Percentiles rank a stretch among this genome's conserved stretches.
Evolutionary conservation across 495 filamentous ascomycete species (phyloP).

Genomic region (Neurospora sp.): DNA sequence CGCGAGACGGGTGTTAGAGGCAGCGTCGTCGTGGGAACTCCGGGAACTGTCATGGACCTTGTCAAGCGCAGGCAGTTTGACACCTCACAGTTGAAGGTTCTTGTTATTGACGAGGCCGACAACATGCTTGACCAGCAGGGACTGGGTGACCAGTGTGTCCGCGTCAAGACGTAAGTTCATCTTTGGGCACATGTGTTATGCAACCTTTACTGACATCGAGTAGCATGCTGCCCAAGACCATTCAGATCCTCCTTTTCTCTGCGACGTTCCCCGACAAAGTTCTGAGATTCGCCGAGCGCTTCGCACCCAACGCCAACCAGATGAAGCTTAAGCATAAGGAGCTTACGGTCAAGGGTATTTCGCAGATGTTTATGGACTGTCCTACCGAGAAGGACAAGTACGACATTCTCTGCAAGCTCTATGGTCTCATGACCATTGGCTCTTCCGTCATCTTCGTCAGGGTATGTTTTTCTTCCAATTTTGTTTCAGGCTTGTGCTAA

Average conservation of each 20-base stretch:
- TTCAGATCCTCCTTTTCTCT: constrained; percentile 89
- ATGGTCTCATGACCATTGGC: constrained; percentile 88
- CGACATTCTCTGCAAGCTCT: constrained; percentile 75
- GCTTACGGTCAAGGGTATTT: constrained; percentile 92
- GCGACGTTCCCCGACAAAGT: constrained; percentile 90
- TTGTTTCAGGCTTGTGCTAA: constrained; percentile 11
- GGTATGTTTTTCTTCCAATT: constrained; percentile 37
- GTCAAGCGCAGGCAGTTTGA: constrained; percentile 63
- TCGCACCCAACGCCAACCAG: constrained; percentile 75
- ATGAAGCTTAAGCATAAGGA: constrained; percentile 84
- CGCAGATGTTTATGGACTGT: constrained; percentile 93
- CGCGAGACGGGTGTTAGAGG: constrained; percentile 51
- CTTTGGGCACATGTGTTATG: constrained; percentile 1
- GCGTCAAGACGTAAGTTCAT: constrained; percentile 63
- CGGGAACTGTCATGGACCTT: constrained; percentile 83
- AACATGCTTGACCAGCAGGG: constrained; percentile 95
- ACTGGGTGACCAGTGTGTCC: constrained; percentile 84
- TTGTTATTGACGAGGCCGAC: constrained; percentile 89
- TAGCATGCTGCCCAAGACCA: constrained; percentile 56
- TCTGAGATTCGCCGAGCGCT: constrained; percentile 63
- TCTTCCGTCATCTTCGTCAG: constrained; percentile 97
- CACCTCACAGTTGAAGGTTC: constrained; percentile 53
- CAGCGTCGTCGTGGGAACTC: constrained; percentile 83
- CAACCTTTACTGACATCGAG: constrained; percentile 13
- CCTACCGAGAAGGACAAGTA: constrained; percentile 73